Evolutionary conservation across 2,329 filamentous ascomycete species (phyloP).

Genomic region (Septoria linicola): DNA sequence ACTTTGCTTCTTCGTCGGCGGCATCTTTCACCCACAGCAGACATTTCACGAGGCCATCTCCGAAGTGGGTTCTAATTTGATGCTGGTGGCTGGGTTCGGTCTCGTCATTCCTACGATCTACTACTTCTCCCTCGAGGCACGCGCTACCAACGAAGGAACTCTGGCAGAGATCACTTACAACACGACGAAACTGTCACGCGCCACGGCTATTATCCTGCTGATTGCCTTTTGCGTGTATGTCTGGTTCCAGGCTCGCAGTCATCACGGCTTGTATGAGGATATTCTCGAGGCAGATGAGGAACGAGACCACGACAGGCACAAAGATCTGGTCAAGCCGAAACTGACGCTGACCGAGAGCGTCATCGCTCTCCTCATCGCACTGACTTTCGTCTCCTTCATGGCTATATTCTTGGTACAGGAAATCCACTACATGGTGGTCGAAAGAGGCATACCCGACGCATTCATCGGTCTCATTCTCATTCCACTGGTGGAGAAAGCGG

Average conservation of each 20-base stretch:
- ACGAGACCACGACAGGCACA: slow-evolving; percentile 62
- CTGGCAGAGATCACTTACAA: slow-evolving; percentile 49
- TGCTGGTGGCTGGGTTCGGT: slow-evolving; percentile 68
- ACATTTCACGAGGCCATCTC: slow-evolving; percentile 73
- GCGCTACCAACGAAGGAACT: slow-evolving; percentile 28
- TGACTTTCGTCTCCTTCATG: slow-evolving; percentile 70
- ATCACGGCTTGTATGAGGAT: slow-evolving; percentile 75
- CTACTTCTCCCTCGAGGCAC: slow-evolving; percentile 45
- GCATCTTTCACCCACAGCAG: slow-evolving; percentile 66
- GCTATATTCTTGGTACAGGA: slow-evolving; percentile 74
- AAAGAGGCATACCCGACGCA: slow-evolving; percentile 53
- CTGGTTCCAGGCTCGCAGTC: slow-evolving; percentile 72
- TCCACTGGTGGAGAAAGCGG: slow-evolving; percentile 79
- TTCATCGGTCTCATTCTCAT: slow-evolving; percentile 73
- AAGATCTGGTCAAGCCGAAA: slow-evolving; percentile 62
- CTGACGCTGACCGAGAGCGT: slow-evolving; percentile 73
- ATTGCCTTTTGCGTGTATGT: slow-evolving; percentile 62
- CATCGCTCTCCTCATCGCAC: slow-evolving; percentile 62
- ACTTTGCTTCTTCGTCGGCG: slow-evolving; percentile 75
- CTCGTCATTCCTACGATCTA: slow-evolving; percentile 52
- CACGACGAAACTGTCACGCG: slow-evolving; percentile 66
- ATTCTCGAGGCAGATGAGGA: slow-evolving; percentile 71
- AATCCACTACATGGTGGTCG: slow-evolving; percentile 61
- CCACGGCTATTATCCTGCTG: slow-evolving; percentile 69
- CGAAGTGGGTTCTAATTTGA: slow-evolving; percentile 73